These are phyloP conservation scores for Annulohypoxylon bovei DNA, from an alignment of 495 filamentous ascomycete genomes.

Conservation along the genomic window DNA sequence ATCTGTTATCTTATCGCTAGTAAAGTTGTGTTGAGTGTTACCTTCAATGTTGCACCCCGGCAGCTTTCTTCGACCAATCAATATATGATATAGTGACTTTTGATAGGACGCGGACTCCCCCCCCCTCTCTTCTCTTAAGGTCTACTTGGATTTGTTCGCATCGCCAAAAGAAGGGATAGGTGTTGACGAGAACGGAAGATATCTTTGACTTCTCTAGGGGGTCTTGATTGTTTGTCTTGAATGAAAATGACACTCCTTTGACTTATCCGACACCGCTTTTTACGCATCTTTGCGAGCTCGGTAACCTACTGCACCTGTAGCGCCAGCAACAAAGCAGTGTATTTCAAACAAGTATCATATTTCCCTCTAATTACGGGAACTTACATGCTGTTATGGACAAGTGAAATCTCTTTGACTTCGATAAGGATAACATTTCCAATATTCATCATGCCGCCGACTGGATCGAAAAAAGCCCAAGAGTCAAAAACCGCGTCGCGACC, in stretches of 20 bases:
- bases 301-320: conserved; percentile 12
- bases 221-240: conserved; percentile 30
- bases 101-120: conserved; percentile 11
- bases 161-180: conserved; percentile 28
- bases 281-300: conserved; percentile 30
- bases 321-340: conserved; percentile 40
- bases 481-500: conserved; percentile 22
- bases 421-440: conserved; percentile 15
- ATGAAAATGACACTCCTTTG: conserved; percentile 48
- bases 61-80: background rate
- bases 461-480: conserved; percentile 26
- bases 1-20: conserved; percentile 1
- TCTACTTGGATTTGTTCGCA: conserved; percentile 26
- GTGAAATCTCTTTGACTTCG: conserved; percentile 13
- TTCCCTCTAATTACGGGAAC: conserved; percentile 16
- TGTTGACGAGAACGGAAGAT: conserved; percentile 44
- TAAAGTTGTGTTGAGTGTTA: background rate
- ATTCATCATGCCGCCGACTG: conserved; percentile 40
- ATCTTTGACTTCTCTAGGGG: conserved; percentile 40
- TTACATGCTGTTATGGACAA: conserved; percentile 42
- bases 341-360: conserved; percentile 42
- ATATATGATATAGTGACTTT: conserved; percentile 11
- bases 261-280: conserved; percentile 34
- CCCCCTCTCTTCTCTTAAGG: conserved; percentile 20
- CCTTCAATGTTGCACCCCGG: background rate